These are phyloP conservation scores for Xerocomellus intermedius DNA, from an alignment of 768 basidiomycete species.

Conservation along the genomic window DNA sequence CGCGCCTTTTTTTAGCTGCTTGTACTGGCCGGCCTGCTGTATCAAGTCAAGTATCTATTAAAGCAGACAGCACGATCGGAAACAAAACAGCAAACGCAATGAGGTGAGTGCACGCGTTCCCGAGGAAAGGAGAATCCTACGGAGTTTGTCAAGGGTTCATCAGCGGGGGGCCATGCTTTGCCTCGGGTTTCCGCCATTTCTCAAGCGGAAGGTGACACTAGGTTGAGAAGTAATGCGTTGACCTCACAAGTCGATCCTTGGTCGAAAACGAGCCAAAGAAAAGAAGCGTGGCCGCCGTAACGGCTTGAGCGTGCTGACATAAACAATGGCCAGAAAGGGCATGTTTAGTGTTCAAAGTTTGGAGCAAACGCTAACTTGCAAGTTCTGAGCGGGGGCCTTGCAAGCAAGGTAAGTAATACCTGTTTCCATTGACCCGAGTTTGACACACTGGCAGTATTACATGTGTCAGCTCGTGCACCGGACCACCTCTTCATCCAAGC, in stretches of 20 bases:
- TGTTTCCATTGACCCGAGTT: background rate
- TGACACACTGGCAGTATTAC: background rate
- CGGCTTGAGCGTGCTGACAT: constrained; percentile 9
- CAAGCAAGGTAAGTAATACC: background rate
- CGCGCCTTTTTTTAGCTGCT: constrained; percentile 98
- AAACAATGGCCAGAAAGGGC: constrained; percentile 7
- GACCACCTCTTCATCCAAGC: background rate
- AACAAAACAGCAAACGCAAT: background rate
- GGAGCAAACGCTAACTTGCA: background rate
- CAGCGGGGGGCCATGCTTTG: constrained; percentile 89
- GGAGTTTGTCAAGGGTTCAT: constrained; percentile 85
- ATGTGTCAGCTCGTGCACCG: background rate
- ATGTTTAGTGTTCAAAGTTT: background rate
- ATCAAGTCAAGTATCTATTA: constrained; percentile 90
- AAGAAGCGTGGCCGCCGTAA: background rate
- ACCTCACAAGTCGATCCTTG: constrained; percentile 93
- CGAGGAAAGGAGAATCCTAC: constrained; percentile 43
- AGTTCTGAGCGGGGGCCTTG: no score
- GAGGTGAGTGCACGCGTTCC: background rate
- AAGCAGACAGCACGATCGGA: background rate
- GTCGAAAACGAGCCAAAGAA: constrained; percentile 41
- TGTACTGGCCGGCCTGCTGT: constrained; percentile 94
- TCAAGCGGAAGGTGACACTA: constrained; percentile 1
- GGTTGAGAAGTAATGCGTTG: constrained; percentile 30
- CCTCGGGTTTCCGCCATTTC: constrained; percentile 65